Evolutionary conservation across 345 rosid genomes (phyloP).

Genomic region (Camelina laxa): DNA sequence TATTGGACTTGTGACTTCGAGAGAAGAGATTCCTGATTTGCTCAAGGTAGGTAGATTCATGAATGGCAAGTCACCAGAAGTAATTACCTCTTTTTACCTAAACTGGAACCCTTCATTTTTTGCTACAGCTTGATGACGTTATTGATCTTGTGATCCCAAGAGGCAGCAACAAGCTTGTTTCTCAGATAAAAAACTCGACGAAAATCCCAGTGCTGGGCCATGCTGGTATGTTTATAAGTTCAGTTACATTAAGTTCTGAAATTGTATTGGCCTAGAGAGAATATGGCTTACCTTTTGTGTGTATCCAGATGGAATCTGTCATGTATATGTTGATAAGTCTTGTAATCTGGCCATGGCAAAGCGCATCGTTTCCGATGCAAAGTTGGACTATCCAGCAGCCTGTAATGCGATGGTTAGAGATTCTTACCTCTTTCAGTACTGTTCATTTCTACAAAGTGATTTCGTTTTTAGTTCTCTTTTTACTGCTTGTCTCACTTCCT

Average conservation of each 20-base stretch:
- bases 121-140: conserved; percentile 91
- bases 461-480: conserved; percentile 1
- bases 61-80: conserved; percentile 24
- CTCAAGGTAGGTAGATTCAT: conserved; percentile 68
- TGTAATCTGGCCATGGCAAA: conserved; percentile 83
- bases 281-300: conserved; percentile 1
- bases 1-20: conserved; percentile 90
- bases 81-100: conserved; percentile 12
- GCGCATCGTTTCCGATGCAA: conserved; percentile 83
- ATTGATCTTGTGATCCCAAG: conserved; percentile 99
- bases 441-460: conserved; percentile 15
- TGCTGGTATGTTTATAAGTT: conserved; percentile 60
- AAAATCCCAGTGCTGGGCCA: conserved; percentile 98
- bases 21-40: conserved; percentile 97
- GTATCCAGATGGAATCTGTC: conserved; percentile 92
- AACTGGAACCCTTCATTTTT: conserved; percentile 35
- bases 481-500: conserved; percentile 25
- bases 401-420: conserved; percentile 91
- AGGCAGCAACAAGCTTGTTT: conserved; percentile 96
- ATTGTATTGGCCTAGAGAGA: conserved; percentile 23
- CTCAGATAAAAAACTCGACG: conserved; percentile 88
- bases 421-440: conserved; percentile 16
- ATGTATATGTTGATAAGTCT: conserved; percentile 88
- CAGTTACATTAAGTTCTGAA: conserved; percentile 12
- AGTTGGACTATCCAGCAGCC: conserved; percentile 95